These are phyloP conservation scores for Camellia lanceoleosa DNA, from an alignment of 148 eudicot species.

Conservation along the genomic window DNA sequence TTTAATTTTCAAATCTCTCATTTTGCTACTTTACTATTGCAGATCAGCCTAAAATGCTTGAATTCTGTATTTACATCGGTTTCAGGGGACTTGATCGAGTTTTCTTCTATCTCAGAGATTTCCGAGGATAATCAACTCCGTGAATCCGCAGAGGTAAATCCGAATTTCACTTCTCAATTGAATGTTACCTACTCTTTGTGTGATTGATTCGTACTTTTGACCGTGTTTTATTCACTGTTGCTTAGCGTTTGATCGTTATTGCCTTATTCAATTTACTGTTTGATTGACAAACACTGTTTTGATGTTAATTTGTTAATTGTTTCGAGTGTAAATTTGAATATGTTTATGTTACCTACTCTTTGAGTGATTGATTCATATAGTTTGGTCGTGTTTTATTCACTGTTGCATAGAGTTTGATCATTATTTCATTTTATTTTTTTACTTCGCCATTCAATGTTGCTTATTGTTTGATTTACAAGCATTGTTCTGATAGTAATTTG, in stretches of 20 bases:
- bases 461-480: neutral
- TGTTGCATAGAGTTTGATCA: neutral
- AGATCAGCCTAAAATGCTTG: conserved; percentile 46
- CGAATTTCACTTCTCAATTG: no score
- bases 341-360: neutral
- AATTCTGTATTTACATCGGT: conserved; percentile 34
- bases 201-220: neutral
- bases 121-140: conserved; percentile 1
- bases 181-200: neutral
- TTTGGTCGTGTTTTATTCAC: neutral
- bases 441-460: neutral
- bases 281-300: neutral
- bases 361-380: neutral
- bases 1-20: conserved; percentile 1
- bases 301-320: conserved; percentile 11
- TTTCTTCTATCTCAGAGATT: conserved; percentile 26
- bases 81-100: conserved; percentile 30
- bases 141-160: no score
- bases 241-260: neutral
- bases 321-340: conserved; percentile 9
- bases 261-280: conserved; percentile 5
- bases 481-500: neutral
- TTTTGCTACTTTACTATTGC: neutral
- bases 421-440: neutral
- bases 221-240: neutral